Evolutionary conservation across 179 eudicot genomes (phyloP), one percentile per base, ranked within the genome.

Genomic region (Corrigiola litoralis): DNA sequence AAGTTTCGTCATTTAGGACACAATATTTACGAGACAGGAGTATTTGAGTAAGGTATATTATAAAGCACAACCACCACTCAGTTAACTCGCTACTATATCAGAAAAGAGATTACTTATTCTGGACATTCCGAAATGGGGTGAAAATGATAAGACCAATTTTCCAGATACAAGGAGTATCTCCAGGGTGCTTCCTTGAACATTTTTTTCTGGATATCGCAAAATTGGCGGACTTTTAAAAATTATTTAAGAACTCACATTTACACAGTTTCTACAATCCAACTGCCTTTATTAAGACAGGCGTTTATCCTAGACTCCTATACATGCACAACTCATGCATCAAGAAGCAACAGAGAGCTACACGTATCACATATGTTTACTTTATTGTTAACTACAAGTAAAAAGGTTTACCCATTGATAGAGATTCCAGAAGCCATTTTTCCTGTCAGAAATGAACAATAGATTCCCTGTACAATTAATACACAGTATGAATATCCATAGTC

Each of bases 351-450:
- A 51, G n/a, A 72, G 61, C 57, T 44, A 44, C 12, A 20, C 20
- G 25, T 13, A 0, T 65, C 44, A 18, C 27, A 14, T 16, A 28
- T 31, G n/a, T n/a, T n/a, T n/a, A n/a, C n/a, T 38, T 36, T 24
- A 47, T 49, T 21, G 45, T 14, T 6, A 34, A 57, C 55, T 49
- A 67, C 60, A 48, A 45, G 29, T 13, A 51, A 27, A 36, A 61
- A 48, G 20, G 18, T 29, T 73, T 81, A 90, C 99, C 99, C 99
- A 94, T 83, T 81, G 90, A 78, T 94, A 80, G 67, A 94, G 86
- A 75, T 90, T 94, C 99, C 99, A 94, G 70, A 88, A 94, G 52
- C 97, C 99, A 65, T 74, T 86, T 58, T 79, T 80, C 79, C 99
- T 85, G 75, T 94, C 99, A 38, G 91, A 84, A 68, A 94, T 61